Evolutionary conservation across 805 yeast species (phyloP).

Genomic region (Candida maltosa): DNA sequence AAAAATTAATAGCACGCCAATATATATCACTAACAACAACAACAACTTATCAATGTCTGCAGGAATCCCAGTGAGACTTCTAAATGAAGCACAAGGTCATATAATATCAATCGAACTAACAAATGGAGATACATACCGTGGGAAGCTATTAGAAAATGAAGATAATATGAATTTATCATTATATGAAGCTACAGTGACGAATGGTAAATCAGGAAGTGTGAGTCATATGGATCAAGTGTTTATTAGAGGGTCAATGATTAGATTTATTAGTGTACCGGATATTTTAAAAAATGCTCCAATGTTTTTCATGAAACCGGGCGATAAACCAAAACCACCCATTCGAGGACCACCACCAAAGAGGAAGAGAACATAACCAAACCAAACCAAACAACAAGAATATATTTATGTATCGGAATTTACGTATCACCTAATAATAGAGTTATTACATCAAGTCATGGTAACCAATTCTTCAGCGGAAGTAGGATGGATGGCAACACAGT

Average conservation of each 20-base stretch:
- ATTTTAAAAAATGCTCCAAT: constrained; percentile 85
- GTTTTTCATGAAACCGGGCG: constrained; percentile 58
- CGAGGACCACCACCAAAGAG: constrained; percentile 55
- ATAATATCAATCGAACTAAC: constrained; percentile 75
- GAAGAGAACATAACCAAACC: constrained; percentile 6
- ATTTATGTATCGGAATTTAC: too few species aligned
- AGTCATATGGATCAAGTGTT: constrained; percentile 80
- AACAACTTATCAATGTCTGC: constrained; percentile 57
- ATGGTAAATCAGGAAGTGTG: constrained; percentile 63
- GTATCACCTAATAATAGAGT: too few species aligned
- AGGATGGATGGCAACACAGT: constrained; percentile 97
- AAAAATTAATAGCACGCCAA: neutral
- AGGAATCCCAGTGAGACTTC: constrained; percentile 80
- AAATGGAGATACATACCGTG: constrained; percentile 85
- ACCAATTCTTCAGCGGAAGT: constrained; percentile 98
- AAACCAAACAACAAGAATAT: neutral
- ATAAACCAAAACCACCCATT: constrained; percentile 69
- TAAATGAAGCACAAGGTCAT: constrained; percentile 90
- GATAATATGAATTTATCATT: constrained; percentile 93
- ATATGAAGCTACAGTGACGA: constrained; percentile 76
- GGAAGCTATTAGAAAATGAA: constrained; percentile 81
- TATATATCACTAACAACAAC: neutral
- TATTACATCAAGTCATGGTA: constrained; percentile 49
- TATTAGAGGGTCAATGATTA: constrained; percentile 86
- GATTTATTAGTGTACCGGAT: constrained; percentile 85